Evolutionary conservation across 108 stramenopile species (phyloP), one percentile per base, ranked within the genome.

Genomic region (Poteriospumella lacustris): DNA sequence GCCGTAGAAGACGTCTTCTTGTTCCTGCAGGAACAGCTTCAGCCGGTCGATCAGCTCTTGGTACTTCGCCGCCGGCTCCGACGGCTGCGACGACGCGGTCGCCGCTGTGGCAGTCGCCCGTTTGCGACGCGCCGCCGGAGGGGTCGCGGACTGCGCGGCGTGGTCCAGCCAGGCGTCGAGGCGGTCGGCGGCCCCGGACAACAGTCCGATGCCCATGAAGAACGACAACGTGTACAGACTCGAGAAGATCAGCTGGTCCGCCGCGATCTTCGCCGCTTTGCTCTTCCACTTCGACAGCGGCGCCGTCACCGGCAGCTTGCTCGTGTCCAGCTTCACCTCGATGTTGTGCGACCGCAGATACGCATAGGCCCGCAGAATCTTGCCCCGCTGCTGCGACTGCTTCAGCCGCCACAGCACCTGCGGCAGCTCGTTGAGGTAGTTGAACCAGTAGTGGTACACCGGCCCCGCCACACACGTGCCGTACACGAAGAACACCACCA

Each of bases 401-500:
- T 64, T 64, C 31, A 64, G 5, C 24, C 60, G 28, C 60, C 60
- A 64, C 36, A 64, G 24, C 15, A 64, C 5, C 5, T 26, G 9
- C 5, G 70, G 70, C 19, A 73, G 31, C 36, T 73, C 47, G 47
- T 73, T 56, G 9, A 73, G 44, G 42, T 44, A 44, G 47, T 39
- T 73, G 36, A 52, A 73, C 70, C 70, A 73, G 36, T 56, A 73
- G 36, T 73, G 70, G 36, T 52, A 73, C 28, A 42, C 70, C 12
- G 70, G 70, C 5, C 70, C 70, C 9, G 9, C 12, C 5, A 73
- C 31, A 42, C 26, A 73, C 5, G 70, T 73, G 26, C 70, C 70
- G 19, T 29, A 73, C 5, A 73, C 9, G 33, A 73, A 73, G 26
- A 42, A 52, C 26, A 73, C 42, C 19, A 19, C 64, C 24, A 40